Conservation (phyloP, 805 yeast species). For the Myxozyma udenii region DNA sequence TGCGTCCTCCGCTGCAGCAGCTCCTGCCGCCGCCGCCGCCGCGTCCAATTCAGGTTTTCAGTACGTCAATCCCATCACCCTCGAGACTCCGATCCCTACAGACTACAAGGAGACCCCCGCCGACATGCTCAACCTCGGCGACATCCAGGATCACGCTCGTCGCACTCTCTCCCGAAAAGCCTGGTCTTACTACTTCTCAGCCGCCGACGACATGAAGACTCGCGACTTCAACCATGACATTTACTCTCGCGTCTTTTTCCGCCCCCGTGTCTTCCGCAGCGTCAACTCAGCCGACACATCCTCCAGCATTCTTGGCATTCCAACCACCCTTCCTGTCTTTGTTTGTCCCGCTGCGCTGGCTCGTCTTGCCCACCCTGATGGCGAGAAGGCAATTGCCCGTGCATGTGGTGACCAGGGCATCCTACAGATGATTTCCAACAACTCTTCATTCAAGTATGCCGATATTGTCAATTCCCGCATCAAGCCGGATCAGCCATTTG, state of each 20-base stretch:
- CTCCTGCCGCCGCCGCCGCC: constrained; percentile 1
- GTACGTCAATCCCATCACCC: neutral
- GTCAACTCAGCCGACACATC: constrained; percentile 44
- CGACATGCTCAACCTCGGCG: constrained; percentile 58
- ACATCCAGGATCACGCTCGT: constrained; percentile 83
- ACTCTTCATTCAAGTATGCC: constrained; percentile 44
- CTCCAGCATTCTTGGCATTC: constrained; percentile 51
- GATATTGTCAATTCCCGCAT: constrained; percentile 42
- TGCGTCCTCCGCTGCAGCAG: neutral
- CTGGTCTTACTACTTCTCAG: constrained; percentile 69
- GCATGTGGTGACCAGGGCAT: constrained; percentile 45
- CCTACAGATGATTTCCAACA: constrained; percentile 50
- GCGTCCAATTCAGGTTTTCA: neutral
- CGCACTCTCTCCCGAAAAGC: constrained; percentile 72
- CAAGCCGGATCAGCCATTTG: constrained; percentile 42
- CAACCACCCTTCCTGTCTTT: constrained; percentile 47
- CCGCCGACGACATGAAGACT: constrained; percentile 50
- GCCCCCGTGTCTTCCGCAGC: constrained; percentile 45
- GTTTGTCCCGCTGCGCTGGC: constrained; percentile 51
- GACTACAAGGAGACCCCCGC: constrained; percentile 19
- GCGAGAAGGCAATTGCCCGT: constrained; percentile 44
- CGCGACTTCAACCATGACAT: constrained; percentile 46
- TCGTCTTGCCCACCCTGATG: constrained; percentile 45
- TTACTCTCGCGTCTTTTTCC: constrained; percentile 45
- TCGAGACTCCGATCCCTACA: constrained; percentile 5